A percentile compares a stretch with the other conserved stretches of the same genome.
These are phyloP conservation scores for Nothophaeocryptopus gaeumannii DNA, from an alignment of 2,329 filamentous ascomycete genomes.

Conservation along the genomic window DNA sequence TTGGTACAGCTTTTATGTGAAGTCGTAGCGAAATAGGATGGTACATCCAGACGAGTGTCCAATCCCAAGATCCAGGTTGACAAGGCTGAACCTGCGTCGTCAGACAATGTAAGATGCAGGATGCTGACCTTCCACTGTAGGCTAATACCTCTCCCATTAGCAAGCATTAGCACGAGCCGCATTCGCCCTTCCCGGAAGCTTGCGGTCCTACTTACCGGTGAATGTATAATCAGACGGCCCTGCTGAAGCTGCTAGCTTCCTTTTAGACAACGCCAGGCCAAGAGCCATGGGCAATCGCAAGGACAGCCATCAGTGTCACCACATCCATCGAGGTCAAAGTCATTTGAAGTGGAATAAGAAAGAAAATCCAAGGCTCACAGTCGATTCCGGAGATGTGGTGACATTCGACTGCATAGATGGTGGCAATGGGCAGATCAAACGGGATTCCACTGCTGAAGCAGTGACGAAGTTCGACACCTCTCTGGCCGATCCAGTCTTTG, in stretches of 20 bases:
- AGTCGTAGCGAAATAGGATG: no score
- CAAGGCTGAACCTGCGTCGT: slow-evolving; percentile 10
- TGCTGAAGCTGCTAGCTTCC: not conserved
- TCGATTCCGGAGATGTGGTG: slow-evolving; percentile 20
- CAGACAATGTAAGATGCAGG: not conserved
- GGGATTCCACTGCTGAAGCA: slow-evolving; percentile 14
- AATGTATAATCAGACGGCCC: slow-evolving; percentile 2
- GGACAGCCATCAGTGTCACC: slow-evolving; percentile 14
- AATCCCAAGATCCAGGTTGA: not conserved
- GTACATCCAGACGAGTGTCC: no score
- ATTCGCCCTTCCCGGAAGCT: slow-evolving; percentile 6
- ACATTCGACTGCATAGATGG: slow-evolving; percentile 24
- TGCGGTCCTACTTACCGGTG: slow-evolving; percentile 10
- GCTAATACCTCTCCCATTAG: not conserved
- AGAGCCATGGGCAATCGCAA: slow-evolving; percentile 3
- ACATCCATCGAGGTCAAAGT: slow-evolving; percentile 21
- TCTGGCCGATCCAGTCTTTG: slow-evolving; percentile 22
- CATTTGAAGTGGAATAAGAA: slow-evolving; percentile 21
- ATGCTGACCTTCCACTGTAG: slow-evolving; percentile 8
- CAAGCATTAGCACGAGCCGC: slow-evolving; percentile 10
- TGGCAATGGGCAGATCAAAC: slow-evolving; percentile 21
- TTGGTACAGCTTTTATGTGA: no score
- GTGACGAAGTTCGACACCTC: slow-evolving; percentile 14
- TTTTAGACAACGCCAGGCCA: slow-evolving; percentile 1
- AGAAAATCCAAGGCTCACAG: slow-evolving; percentile 16